Conservation (phyloP, 2,329 filamentous ascomycete genomes). For the Colletotrichum gigasporum region DNA sequence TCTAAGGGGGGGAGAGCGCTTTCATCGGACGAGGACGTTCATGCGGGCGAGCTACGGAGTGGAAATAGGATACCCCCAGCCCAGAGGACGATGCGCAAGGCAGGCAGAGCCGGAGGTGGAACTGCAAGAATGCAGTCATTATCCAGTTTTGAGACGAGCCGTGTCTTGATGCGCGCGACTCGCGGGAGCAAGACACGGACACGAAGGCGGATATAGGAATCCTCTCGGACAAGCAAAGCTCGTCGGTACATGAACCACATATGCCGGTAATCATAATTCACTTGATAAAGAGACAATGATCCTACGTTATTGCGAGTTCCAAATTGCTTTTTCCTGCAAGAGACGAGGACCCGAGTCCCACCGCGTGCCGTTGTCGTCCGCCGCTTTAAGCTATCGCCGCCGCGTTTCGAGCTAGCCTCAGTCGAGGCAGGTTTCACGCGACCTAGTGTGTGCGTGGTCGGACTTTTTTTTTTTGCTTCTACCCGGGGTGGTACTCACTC, state of each 20-base stretch:
- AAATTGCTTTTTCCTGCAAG: neutral
- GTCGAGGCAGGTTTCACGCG: conserved; percentile 20
- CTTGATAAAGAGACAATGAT: neutral
- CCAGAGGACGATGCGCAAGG: neutral
- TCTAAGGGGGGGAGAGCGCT: neutral
- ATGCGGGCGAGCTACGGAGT: neutral
- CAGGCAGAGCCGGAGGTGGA: neutral
- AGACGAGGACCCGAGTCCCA: too few species aligned
- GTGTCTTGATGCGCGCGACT: neutral
- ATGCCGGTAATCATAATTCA: neutral
- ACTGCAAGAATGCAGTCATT: neutral
- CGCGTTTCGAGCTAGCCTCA: conserved; percentile 24
- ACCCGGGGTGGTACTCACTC: too few species aligned
- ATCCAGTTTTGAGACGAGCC: neutral
- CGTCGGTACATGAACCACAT: neutral
- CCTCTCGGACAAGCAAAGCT: neutral
- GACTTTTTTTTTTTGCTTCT: too few species aligned
- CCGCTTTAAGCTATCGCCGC: conserved; percentile 2
- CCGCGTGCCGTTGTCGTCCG: neutral
- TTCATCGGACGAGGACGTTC: neutral
- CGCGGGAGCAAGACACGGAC: too few species aligned
- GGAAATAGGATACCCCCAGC: neutral
- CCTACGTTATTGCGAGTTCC: neutral
- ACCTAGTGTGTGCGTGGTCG: neutral
- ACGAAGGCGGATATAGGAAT: too few species aligned